These are phyloP conservation scores for Cucurbita maxima DNA, from an alignment of 306 rosid species.

Conservation along the genomic window DNA sequence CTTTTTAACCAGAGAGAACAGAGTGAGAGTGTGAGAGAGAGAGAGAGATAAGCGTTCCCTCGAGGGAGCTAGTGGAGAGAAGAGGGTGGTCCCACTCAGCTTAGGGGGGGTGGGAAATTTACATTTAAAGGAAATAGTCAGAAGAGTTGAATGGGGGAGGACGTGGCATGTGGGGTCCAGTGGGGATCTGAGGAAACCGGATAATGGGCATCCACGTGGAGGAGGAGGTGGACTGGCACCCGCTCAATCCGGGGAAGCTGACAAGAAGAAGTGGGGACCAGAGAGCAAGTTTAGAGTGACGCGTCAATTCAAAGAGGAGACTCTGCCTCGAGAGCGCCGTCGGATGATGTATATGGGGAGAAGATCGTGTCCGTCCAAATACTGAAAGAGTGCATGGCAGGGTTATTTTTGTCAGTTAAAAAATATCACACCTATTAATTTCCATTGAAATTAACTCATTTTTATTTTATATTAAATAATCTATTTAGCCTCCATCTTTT, in stretches of 20 bases:
- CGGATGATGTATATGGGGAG: not conserved
- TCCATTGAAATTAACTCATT: no score
- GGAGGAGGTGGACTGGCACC: constrained; percentile 7
- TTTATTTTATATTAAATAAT: no score
- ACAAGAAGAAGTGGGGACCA: constrained; percentile 13
- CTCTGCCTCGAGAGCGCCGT: constrained; percentile 2
- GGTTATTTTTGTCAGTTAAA: not conserved
- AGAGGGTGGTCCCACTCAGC: not conserved
- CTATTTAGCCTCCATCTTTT: no score
- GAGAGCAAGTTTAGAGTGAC: constrained; percentile 9
- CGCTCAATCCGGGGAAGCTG: constrained; percentile 22
- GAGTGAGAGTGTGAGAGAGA: not conserved
- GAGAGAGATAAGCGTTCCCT: not conserved
- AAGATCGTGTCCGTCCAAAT: constrained; percentile 1
- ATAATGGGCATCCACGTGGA: not conserved
- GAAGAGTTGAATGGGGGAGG: not conserved
- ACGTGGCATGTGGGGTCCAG: not conserved
- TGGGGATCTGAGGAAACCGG: not conserved
- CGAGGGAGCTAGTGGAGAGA: not conserved
- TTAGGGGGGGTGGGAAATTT: no score
- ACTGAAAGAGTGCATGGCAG: not conserved
- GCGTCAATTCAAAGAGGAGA: not conserved
- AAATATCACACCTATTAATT: not conserved
- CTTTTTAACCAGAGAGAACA: not conserved
- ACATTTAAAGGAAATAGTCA: not conserved